Percentiles rank a stretch among this genome's conserved stretches.
phyloP scores from a whole-genome alignment of 2,329 filamentous ascomycete species.

The Dothiorella sarmentorum region DNA sequence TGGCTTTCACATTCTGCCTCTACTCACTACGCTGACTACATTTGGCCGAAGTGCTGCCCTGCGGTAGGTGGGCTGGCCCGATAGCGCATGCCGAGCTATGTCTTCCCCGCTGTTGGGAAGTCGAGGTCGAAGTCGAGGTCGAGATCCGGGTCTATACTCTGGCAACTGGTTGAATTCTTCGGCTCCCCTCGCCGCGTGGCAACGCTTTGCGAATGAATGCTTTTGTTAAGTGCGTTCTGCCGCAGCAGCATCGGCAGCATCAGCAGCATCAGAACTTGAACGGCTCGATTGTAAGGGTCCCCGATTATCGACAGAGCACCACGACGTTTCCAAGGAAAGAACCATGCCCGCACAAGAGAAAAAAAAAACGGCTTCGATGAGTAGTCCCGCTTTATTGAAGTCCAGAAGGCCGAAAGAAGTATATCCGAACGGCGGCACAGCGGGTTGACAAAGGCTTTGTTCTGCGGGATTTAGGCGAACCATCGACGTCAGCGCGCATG shows the following conservation, averaged over 20 bases:
- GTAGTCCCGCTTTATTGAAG: constrained; percentile 6
- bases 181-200: too few species aligned
- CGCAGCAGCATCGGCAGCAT: too few species aligned
- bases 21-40: too few species aligned
- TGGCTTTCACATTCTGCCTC: neutral
- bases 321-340: neutral
- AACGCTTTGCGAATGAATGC: too few species aligned
- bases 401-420: neutral
- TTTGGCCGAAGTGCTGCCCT: too few species aligned
- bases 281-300: neutral
- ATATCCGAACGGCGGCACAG: constrained; percentile 5
- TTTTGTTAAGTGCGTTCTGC: too few species aligned
- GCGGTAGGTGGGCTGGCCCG: too few species aligned
- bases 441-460: neutral
- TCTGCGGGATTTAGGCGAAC: constrained; percentile 3
- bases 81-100: too few species aligned
- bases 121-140: too few species aligned
- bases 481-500: constrained; percentile 15
- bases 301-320: neutral
- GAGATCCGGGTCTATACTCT: too few species aligned
- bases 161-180: too few species aligned
- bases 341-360: neutral
- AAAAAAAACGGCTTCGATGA: neutral
- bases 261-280: neutral
- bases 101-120: too few species aligned